phyloP scores from a whole-genome alignment of 441 rosid genomes.

The Biscutella laevigata region DNA sequence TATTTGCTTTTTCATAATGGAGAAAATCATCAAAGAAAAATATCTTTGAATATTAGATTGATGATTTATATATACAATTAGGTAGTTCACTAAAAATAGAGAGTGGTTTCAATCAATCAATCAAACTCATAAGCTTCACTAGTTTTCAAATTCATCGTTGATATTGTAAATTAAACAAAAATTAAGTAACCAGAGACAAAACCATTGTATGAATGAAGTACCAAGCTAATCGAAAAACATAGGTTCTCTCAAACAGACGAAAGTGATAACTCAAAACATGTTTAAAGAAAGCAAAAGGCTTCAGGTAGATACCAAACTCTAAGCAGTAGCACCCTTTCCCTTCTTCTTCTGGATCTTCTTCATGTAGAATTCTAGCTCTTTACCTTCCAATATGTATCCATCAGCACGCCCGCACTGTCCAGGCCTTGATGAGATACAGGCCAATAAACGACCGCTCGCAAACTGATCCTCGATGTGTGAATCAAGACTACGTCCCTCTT shows the following conservation, averaged over 20 bases:
- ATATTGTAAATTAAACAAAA: background rate
- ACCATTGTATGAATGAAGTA: slow-evolving; percentile 7
- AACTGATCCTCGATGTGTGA: slow-evolving; percentile 32
- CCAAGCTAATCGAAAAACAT: slow-evolving; percentile 18
- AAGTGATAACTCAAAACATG: slow-evolving; percentile 19
- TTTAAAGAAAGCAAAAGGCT: background rate
- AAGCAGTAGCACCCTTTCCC: slow-evolving; percentile 48
- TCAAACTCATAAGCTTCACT: too few species aligned
- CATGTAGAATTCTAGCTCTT: slow-evolving; percentile 54
- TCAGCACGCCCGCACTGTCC: slow-evolving; percentile 35
- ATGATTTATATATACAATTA: too few species aligned
- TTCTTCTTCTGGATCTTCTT: slow-evolving; percentile 64
- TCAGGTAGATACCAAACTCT: background rate
- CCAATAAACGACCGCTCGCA: slow-evolving; percentile 29
- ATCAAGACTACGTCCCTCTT: slow-evolving; percentile 24
- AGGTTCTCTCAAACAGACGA: slow-evolving; percentile 11
- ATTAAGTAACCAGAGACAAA: background rate
- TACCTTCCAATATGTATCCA: slow-evolving; percentile 48
- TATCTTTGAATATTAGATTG: too few species aligned
- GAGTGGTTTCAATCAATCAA: too few species aligned
- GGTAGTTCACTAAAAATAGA: too few species aligned
- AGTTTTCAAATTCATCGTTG: background rate
- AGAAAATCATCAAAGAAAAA: background rate
- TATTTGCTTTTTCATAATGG: background rate
- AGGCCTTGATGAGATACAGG: slow-evolving; percentile 32